Evolutionary conservation across 495 filamentous ascomycete species (phyloP), one percentile per base, ranked within the genome.

Genomic region (Amphirosellinia nigrospora): DNA sequence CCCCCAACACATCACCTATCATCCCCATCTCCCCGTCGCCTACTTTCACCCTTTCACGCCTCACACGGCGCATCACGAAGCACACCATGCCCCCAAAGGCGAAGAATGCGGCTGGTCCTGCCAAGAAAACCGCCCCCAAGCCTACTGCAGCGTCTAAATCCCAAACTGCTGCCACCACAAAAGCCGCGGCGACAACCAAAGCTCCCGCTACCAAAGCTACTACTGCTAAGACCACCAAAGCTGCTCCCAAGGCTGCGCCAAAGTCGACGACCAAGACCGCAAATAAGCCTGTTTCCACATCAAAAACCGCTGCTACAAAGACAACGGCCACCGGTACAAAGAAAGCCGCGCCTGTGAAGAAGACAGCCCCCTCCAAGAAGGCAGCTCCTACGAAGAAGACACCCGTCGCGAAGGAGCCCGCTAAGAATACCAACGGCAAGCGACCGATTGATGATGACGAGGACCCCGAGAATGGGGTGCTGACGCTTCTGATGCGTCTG

Each of bases 381-480:
- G 58, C 70, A 55, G 66, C 64, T 4, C 4, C 46, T 13, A 21
- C 62, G 19, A 61, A 69, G 21, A 68, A 68, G 43, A 52, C 70
- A 7, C 11, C 45, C 9, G 68, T 30, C 15, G 39, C 70, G 26
- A 62, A 69, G 43, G 61, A 69, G 45, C 10, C 67, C 19, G 71
- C 64, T 39, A 70, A 59, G 26, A 70, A 70, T 23, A 48, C 50
- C 15, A 78, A 74, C 55, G 74, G 75, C 39, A 78, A 78, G 71
- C 70, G 73, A 19, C 26, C 68, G 39, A 48, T 70, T 3, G 74
- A 68, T 15, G 70, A 68, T 4, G 69, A 70, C 6, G 76, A 71
- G 2, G 45, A 56, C 0, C n/a, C n/a, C n/a, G n/a, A n/a, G n/a
- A n/a, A n/a, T n/a, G n/a, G n/a, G 65, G 74, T 6, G 62, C 52